Base-by-base conservation (phyloP, 169 alveolate species). In the Plasmodium adleri region DNA sequence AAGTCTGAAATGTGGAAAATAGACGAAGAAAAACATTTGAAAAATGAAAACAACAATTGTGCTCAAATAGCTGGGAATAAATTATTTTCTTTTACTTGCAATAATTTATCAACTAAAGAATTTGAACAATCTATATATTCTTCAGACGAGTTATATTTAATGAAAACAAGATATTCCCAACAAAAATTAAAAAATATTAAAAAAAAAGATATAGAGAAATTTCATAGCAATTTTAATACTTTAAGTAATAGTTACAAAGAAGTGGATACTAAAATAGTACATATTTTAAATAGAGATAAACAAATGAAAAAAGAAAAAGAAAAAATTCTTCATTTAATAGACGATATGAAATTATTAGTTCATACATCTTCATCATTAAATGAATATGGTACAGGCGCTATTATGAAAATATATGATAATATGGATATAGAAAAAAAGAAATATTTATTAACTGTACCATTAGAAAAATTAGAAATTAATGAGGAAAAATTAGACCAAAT, bases 81-180 rank as follows among this genome's bases (percentile, higher is more conserved):
- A 45, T 56, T 83, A 32, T 83, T 83, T 68, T 59, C 86, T 54
- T 83, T 83, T 66, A 70, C 60, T 9, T 83, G 91, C 39, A 83
- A 83, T 83, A 13, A 43, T 1, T 62, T 83, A 54, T 83, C 91
- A 24, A 39, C 91, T 56, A 83, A 47, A 32, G 91, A 70, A 49
- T 83, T 83, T 50, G 78, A 60, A 83, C 54, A 68, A 39, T 58
- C 28, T 5, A 22, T 39, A 9, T 83, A 17, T 83, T 24, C 86
- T 24, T n/a, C 15, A 73, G 91, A 70, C 3, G 86, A 83, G 68
- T 28, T 83, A 28, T 68, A 83, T 50, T 83, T 83, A 22, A 83
- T 83, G 91, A 83, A 83, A 70, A 73, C 56, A 83, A 83, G 72
- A 83, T 70, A 83, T 83, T 66, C 86, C n/a, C 91, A 83, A 47